Evolutionary conservation across 2,329 filamentous ascomycete species (phyloP).

Genomic region (Sporothrix dimorphospora): DNA sequence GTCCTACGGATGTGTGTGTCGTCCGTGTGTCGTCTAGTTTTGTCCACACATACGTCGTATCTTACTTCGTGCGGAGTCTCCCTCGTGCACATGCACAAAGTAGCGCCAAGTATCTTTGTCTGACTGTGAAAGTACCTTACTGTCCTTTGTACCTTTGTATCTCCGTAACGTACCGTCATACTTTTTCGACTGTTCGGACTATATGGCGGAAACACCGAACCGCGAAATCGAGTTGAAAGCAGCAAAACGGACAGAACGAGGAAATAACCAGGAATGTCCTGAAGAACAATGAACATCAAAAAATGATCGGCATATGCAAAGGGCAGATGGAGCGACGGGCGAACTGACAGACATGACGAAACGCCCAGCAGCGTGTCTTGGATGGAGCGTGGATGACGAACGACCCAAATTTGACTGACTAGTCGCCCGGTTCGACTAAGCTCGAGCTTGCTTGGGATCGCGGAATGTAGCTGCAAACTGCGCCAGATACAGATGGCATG

Average conservation of each 20-base stretch:
- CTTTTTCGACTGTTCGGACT: constrained; percentile 1
- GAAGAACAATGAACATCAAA: neutral
- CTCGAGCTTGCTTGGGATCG: too few relatives aligned
- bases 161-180: neutral
- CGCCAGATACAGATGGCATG: neutral
- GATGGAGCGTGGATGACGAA: constrained; percentile 15
- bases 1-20: constrained; percentile 2
- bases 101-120: constrained; percentile 17
- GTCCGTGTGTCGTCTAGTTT: neutral
- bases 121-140: neutral
- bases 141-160: neutral
- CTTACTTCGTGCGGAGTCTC: neutral
- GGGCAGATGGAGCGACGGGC: neutral
- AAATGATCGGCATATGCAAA: neutral
- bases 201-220: constrained; percentile 18
- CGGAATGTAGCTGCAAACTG: neutral
- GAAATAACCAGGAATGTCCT: neutral
- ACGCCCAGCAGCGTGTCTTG: constrained; percentile 3
- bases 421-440: too few relatives aligned
- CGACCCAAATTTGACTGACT: too few relatives aligned
- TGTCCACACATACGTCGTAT: neutral
- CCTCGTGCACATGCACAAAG: constrained; percentile 7
- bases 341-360: neutral
- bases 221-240: constrained; percentile 2
- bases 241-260: constrained; percentile 11